These are phyloP conservation scores for Pseudogymnoascus verrucosus DNA, from an alignment of 2,329 filamentous ascomycete genomes.

Conservation along the genomic window DNA sequence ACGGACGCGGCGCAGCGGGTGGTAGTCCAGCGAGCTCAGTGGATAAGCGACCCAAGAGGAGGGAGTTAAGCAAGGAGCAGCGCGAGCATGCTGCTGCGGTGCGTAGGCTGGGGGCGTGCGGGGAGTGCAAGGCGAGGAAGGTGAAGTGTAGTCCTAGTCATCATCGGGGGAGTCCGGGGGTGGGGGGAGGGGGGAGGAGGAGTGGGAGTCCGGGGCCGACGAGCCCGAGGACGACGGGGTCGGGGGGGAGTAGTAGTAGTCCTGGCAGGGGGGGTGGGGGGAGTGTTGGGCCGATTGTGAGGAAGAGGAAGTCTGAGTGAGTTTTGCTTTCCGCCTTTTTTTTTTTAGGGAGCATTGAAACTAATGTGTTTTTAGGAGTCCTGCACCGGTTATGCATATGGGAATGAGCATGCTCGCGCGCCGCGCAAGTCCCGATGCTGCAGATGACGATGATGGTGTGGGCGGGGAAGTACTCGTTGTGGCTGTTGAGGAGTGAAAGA, in stretches of 20 bases:
- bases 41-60: background rate
- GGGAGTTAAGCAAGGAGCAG: background rate
- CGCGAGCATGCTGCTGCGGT: constrained; percentile 3
- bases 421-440: background rate
- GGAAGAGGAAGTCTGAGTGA: background rate
- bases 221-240: background rate
- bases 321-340: background rate
- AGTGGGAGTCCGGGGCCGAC: background rate
- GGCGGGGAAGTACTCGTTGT: background rate
- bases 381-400: background rate
- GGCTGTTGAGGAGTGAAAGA: background rate
- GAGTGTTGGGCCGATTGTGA: background rate
- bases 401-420: background rate
- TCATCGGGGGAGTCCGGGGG: background rate
- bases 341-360: background rate
- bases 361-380: background rate
- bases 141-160: background rate
- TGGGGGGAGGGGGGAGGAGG: background rate
- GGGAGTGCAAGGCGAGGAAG: constrained; percentile 2
- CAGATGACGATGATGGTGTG: background rate
- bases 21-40: background rate
- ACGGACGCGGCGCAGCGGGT: background rate
- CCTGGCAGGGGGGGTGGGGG: background rate
- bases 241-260: background rate
- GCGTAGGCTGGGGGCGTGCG: background rate